These are phyloP conservation scores for Conticribra guillardii DNA, from an alignment of 108 stramenopile genomes.

Conservation along the genomic window DNA sequence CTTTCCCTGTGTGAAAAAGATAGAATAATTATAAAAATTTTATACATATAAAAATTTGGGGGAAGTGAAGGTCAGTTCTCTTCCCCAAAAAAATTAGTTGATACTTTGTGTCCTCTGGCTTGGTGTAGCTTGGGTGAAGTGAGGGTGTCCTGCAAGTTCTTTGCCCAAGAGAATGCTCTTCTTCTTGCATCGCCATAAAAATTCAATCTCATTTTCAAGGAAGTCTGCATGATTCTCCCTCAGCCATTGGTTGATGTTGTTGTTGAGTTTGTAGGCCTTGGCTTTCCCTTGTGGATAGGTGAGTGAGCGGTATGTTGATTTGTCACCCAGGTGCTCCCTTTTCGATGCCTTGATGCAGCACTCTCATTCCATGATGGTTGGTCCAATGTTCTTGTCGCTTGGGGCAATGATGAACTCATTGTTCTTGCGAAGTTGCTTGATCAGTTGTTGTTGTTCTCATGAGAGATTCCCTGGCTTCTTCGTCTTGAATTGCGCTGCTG, in stretches of 20 bases:
- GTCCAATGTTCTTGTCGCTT: neutral
- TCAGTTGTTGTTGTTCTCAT: neutral
- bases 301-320: slow-evolving; percentile 5
- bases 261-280: neutral
- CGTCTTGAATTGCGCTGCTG: neutral
- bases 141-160: too few species aligned
- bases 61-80: too few species aligned
- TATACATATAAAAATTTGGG: too few species aligned
- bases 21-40: too few species aligned
- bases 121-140: too few species aligned
- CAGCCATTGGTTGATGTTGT: neutral
- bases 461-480: neutral
- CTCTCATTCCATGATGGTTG: slow-evolving; percentile 1
- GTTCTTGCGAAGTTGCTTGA: neutral
- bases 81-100: too few species aligned
- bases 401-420: slow-evolving; percentile 1
- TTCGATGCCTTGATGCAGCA: slow-evolving; percentile 5
- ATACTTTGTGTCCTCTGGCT: too few species aligned
- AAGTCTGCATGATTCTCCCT: neutral
- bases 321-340: slow-evolving; percentile 17
- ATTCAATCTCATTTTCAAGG: neutral
- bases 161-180: too few species aligned
- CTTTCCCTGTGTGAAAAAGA: too few species aligned
- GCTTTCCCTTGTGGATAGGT: neutral
- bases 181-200: neutral